phyloP scores from a whole-genome alignment of 2,329 filamentous ascomycete genomes.

The Diaporthe velutina region DNA sequence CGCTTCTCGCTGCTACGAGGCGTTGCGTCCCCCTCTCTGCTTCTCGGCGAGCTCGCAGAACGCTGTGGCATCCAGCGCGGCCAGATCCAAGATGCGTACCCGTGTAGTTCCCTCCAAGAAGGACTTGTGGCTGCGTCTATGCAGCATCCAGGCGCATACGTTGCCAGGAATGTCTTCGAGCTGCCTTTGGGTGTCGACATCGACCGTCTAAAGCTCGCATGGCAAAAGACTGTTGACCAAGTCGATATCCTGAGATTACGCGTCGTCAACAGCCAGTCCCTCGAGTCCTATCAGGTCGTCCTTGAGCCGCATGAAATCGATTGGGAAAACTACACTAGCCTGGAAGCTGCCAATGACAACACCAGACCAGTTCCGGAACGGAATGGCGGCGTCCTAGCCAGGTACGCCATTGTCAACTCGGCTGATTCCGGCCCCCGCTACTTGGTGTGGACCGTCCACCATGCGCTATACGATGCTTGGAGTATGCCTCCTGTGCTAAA shows the following conservation, averaged over 20 bases:
- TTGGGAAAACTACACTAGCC: neutral
- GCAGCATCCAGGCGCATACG: neutral
- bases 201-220: neutral
- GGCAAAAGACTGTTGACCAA: constrained; percentile 6
- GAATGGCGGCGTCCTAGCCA: neutral
- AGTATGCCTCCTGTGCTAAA: constrained; percentile 65
- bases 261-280: neutral
- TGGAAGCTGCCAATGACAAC: neutral
- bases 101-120: constrained; percentile 3
- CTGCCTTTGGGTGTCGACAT: neutral
- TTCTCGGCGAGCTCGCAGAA: constrained; percentile 8
- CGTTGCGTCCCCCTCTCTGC: neutral
- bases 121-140: constrained; percentile 4
- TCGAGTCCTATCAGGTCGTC: neutral
- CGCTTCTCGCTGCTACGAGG: neutral
- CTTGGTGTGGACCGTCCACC: constrained; percentile 59
- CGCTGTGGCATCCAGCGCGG: neutral
- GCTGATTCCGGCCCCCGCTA: neutral
- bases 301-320: neutral
- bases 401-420: constrained; percentile 3
- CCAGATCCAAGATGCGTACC: constrained; percentile 12
- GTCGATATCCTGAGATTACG: constrained; percentile 12
- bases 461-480: constrained; percentile 70
- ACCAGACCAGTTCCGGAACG: neutral
- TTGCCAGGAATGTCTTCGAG: neutral